These are phyloP conservation scores for Trichaptum fuscoviolaceum DNA, from an alignment of 768 basidiomycete species.

Conservation along the genomic window DNA sequence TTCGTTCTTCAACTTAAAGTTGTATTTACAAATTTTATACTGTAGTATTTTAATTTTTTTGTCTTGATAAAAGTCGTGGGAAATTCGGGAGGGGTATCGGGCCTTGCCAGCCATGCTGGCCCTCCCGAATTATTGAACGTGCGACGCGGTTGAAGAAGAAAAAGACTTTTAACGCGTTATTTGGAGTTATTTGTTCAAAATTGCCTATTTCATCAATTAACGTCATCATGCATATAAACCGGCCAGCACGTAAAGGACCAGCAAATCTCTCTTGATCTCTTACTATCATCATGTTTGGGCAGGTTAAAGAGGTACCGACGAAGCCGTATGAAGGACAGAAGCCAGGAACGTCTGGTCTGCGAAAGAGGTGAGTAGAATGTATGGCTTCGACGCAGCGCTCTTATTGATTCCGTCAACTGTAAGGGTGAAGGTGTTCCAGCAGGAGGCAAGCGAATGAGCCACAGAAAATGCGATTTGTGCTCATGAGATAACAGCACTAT, in stretches of 20 bases:
- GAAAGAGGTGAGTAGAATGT: slow-evolving; percentile 67
- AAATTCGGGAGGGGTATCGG: too few relatives aligned
- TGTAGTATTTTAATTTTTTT: too few relatives aligned
- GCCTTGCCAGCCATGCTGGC: too few relatives aligned
- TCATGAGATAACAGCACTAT: slow-evolving; percentile 62
- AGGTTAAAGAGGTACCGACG: slow-evolving; percentile 66
- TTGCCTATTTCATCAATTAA: background rate
- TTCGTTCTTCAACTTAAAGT: too few relatives aligned
- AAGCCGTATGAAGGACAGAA: slow-evolving; percentile 93
- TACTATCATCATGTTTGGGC: slow-evolving; percentile 30
- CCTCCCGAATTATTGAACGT: too few relatives aligned
- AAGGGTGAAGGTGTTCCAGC: slow-evolving; percentile 98
- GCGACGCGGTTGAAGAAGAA: too few relatives aligned
- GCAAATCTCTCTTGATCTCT: background rate
- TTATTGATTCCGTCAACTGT: slow-evolving; percentile 5
- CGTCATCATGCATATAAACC: background rate
- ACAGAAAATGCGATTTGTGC: slow-evolving; percentile 2
- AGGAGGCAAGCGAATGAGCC: slow-evolving; percentile 56
- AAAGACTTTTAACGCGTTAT: background rate
- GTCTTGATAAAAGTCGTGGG: too few relatives aligned
- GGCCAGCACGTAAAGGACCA: background rate
- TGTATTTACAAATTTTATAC: too few relatives aligned
- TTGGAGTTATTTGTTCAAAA: background rate
- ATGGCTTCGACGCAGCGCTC: slow-evolving; percentile 1
- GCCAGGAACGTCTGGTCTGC: slow-evolving; percentile 95